A percentile compares a stretch with the other conserved stretches of the same genome.
These are phyloP conservation scores for Anthracocystis setariae DNA, from an alignment of 1,284 basidiomycete genomes.

Conservation along the genomic window DNA sequence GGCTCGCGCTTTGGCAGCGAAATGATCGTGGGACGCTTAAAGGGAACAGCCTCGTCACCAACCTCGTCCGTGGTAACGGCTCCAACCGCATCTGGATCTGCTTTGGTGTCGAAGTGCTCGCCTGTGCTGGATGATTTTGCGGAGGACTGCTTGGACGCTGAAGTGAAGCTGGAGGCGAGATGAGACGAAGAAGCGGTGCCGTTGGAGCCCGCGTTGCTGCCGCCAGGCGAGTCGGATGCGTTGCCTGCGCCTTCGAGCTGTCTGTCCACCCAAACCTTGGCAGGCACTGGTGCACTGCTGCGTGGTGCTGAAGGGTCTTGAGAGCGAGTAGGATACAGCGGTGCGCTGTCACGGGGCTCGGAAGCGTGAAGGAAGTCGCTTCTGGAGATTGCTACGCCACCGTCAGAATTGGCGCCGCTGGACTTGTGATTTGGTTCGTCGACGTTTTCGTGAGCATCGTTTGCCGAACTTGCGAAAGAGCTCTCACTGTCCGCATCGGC, in stretches of 20 bases:
- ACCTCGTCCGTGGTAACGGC: constrained; percentile 26
- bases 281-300: constrained; percentile 11
- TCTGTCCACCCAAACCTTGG: constrained; percentile 41
- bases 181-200: constrained; percentile 33
- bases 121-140: constrained; percentile 30
- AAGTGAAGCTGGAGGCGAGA: constrained; percentile 40
- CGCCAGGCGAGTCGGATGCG: constrained; percentile 33
- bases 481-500: constrained; percentile 51
- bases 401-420: background rate
- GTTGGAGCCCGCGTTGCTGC: constrained; percentile 41
- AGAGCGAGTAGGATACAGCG: constrained; percentile 6
- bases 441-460: constrained; percentile 11
- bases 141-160: constrained; percentile 33
- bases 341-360: constrained; percentile 34
- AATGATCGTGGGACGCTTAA: constrained; percentile 25
- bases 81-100: constrained; percentile 14
- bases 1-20: constrained; percentile 13
- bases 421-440: background rate
- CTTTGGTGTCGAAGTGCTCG: constrained; percentile 24
- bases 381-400: constrained; percentile 30
- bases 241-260: constrained; percentile 35
- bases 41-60: constrained; percentile 15
- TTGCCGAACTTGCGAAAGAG: constrained; percentile 27
- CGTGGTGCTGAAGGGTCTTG: constrained; percentile 5
- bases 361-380: constrained; percentile 40